Evolutionary conservation across 2,329 filamentous ascomycete genomes (phyloP), one percentile per base, ranked within the genome.

Genomic region (Aspergillus tamarii): DNA sequence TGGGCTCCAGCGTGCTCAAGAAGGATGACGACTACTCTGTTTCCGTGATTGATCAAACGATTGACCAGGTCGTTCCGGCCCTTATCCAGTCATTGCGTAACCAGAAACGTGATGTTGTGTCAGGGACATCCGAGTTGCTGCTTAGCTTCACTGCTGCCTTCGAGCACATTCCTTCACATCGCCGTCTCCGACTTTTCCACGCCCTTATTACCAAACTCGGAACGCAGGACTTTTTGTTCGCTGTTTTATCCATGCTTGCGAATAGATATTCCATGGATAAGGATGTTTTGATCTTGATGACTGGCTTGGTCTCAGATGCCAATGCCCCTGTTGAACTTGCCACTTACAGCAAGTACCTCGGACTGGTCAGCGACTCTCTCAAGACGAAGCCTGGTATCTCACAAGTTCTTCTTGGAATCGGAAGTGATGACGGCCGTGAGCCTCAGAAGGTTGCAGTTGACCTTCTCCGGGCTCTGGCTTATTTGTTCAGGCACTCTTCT

Each of bases 11-110:
- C 4, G 90, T 97, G 23, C 85, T 99, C 57, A 89, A 92, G 56
- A 94, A 97, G 80, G 93, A 92, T 70, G 96, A 99, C 72, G 94
- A 98, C 71, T 98, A 97, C 80, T 98, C 95, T 26, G 93, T 94
- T 14, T 92, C 97, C 76, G 94, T 99, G 36, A 94, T 97, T 63
- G 93, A 96, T 72, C 93, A 88, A 82, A 98, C 95, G 1, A 94
- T 99, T 70, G 92, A 93, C 66, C 91, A 94, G 71, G 94, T 99
- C 26, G 92, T 99, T 34, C 96, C 96, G 28, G 93, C 94, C 16
- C 83, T 99, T 52, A 93, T 97, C 45, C 88, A 89, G 36, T 96
- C 93, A 0, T 85, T 99, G 64, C 89, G 91, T 60, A 91, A 91
- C 73, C 84, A 87, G 67, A 91, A 92, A 71, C 90, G 92, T 70